Conservation (phyloP, 2,329 filamentous ascomycete species). For the Epichloe elymi region DNA sequence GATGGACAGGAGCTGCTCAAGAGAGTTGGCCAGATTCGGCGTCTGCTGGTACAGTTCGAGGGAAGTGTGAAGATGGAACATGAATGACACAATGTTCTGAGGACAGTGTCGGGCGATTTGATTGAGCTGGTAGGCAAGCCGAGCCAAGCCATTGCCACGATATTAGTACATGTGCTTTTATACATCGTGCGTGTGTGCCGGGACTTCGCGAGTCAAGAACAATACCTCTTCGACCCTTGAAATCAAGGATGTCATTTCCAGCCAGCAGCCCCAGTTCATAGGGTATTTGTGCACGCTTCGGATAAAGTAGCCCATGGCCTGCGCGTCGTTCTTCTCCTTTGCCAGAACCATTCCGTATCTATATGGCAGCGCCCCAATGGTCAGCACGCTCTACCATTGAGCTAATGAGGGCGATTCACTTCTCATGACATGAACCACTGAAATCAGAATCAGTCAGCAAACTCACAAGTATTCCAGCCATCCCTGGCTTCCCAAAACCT, state of each 20-base stretch:
- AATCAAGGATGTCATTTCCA: slow-evolving; percentile 75
- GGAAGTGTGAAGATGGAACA: slow-evolving; percentile 84
- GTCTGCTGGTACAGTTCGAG: slow-evolving; percentile 86
- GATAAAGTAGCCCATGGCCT: slow-evolving; percentile 77
- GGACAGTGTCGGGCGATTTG: slow-evolving; percentile 61
- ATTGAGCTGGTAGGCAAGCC: slow-evolving; percentile 42
- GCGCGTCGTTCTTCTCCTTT: slow-evolving; percentile 78
- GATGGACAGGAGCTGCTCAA: slow-evolving; percentile 67
- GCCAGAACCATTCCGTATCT: slow-evolving; percentile 80
- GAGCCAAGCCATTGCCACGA: too few species aligned
- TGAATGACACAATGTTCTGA: slow-evolving; percentile 81
- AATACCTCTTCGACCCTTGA: slow-evolving; percentile 66
- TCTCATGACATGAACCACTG: too few species aligned
- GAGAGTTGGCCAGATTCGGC: slow-evolving; percentile 56
- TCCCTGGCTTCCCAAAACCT: slow-evolving; percentile 58
- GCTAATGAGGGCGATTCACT: too few species aligned
- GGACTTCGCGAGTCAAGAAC: not conserved
- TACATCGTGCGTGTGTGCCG: not conserved
- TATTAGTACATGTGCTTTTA: too few species aligned
- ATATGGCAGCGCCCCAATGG: not conserved
- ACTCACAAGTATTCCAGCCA: slow-evolving; percentile 74
- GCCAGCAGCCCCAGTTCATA: slow-evolving; percentile 96
- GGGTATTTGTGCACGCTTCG: slow-evolving; percentile 78
- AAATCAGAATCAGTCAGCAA: not conserved
- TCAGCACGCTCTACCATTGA: not conserved